Base-by-base conservation (phyloP, 1,139 yeast species). In the Meyerozyma smithsonii region DNA sequence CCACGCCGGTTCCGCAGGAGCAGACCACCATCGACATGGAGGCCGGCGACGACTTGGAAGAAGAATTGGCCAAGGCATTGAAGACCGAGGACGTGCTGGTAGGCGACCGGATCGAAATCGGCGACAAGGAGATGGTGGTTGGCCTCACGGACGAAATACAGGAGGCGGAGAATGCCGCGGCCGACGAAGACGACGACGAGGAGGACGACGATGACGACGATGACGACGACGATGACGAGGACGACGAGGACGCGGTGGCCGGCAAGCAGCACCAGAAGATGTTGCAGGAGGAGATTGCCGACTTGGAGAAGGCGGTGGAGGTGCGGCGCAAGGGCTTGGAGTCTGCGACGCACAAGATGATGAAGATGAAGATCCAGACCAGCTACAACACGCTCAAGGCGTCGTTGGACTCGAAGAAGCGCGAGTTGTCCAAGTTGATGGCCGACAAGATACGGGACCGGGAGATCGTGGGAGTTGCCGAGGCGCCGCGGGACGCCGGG, bases 281-380 rank as follows among this genome's bases (percentile, higher is more conserved):
- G 50, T 67, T 92, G 44, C 79, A 79, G 46, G 97, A 90, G 58
- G 97, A 90, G 58, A 81, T 94, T 40, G 67, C 74, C 11, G 98
- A 94, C 55, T 70, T 94, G 46, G 90, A 86, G 54, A 66, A 77
- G 33, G 90, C 92, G 0, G 85, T 94, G 41, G 80, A 76, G 39
- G 81, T 81, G 51, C 92, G 90, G 54, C 79, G 79, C 55, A 74
- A 74, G 39, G 92, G 87, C 50, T 77, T 88, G 37, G 78, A 74
- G 14, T 82, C 83, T 42, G 90, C 95, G 2, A 79, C 90, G 14
- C 89, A 89, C 58, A 90, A 90, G 52, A 84, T 92, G 67, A 74
- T 92, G 79, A 81, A 84, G 58, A 86, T 84, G 63, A 83, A 97
- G 64, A 85, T 89, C 58, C 76, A 84, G 52, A 94, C 85, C 49